A percentile compares a stretch with the other conserved stretches of the same genome.
Conservation (phyloP, 192 early-diverging fungal species). For the Spizellomyces sp. region DNA sequence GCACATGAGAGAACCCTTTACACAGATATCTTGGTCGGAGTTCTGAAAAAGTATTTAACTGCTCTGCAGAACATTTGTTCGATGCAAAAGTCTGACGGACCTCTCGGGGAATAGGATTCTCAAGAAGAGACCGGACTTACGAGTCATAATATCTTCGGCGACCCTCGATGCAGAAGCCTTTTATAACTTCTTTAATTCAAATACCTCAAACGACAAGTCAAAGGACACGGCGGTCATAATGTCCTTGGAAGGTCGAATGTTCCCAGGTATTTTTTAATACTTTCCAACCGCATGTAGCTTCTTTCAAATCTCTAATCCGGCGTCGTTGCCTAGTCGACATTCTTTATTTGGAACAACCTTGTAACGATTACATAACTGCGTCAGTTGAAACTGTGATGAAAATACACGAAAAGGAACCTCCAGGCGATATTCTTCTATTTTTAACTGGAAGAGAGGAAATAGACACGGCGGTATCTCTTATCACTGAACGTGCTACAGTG, state of each 20-base stretch:
- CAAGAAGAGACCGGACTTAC: slow-evolving; percentile 69
- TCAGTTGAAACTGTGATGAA: slow-evolving; percentile 73
- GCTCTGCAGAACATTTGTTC: neutral
- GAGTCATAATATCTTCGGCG: slow-evolving; percentile 78
- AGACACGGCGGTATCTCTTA: slow-evolving; percentile 61
- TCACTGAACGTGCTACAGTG: slow-evolving; percentile 42
- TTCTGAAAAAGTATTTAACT: slow-evolving; percentile 72
- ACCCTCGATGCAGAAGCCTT: slow-evolving; percentile 78
- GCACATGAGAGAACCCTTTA: slow-evolving; percentile 75
- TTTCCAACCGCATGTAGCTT: neutral
- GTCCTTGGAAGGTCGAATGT: slow-evolving; percentile 75
- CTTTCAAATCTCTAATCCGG: neutral
- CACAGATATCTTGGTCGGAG: slow-evolving; percentile 72
- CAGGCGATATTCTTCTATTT: slow-evolving; percentile 72
- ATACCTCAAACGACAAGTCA: slow-evolving; percentile 30
- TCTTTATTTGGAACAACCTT: slow-evolving; percentile 62
- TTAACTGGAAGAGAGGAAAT: slow-evolving; percentile 79
- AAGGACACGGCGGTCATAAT: slow-evolving; percentile 66
- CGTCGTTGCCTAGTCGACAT: slow-evolving; percentile 31
- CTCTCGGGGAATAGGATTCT: slow-evolving; percentile 58
- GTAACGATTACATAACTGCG: slow-evolving; percentile 65
- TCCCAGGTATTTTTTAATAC: slow-evolving; percentile 41
- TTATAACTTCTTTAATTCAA: slow-evolving; percentile 70
- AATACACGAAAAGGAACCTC: slow-evolving; percentile 68
- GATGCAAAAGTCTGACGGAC: neutral